Percentiles rank a stretch among this genome's conserved stretches.
These are phyloP conservation scores for Fonsecaea erecta DNA, from an alignment of 2,329 filamentous ascomycete species.

Conservation along the genomic window DNA sequence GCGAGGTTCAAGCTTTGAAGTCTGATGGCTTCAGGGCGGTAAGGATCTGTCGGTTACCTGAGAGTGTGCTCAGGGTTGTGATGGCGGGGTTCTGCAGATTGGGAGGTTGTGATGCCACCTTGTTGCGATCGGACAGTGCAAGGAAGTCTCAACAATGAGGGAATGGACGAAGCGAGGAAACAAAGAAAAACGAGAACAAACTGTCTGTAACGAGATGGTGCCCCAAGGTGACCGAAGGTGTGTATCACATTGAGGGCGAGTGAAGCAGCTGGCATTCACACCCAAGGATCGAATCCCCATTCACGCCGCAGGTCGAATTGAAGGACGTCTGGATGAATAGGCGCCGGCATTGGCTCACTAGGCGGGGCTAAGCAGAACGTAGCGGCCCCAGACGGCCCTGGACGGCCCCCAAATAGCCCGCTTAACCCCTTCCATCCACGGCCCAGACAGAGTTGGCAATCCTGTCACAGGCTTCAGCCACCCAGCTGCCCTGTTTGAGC, in stretches of 20 bases:
- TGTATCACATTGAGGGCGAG: constrained; percentile 12
- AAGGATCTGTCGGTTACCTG: not conserved
- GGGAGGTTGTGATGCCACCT: constrained; percentile 18
- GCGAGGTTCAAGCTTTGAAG: constrained; percentile 14
- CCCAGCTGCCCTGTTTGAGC: constrained; percentile 11
- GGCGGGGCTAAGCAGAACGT: constrained; percentile 13
- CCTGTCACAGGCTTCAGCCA: constrained; percentile 19
- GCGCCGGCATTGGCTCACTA: constrained; percentile 26
- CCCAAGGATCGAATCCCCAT: constrained; percentile 20
- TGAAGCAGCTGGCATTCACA: constrained; percentile 21
- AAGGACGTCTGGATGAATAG: constrained; percentile 30
- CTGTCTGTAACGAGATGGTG: constrained; percentile 10
- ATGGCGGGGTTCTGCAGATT: constrained; percentile 17
- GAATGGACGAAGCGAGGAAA: constrained; percentile 4
- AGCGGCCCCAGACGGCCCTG: not conserved
- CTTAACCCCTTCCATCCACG: constrained; percentile 16
- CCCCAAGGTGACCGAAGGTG: constrained; percentile 12
- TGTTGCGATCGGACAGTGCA: constrained; percentile 6
- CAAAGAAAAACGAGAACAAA: constrained; percentile 5
- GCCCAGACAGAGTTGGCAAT: constrained; percentile 14
- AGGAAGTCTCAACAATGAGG: constrained; percentile 12
- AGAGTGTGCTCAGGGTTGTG: not conserved
- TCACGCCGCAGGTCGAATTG: constrained; percentile 32
- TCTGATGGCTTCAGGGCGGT: constrained; percentile 19
- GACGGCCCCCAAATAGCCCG: not conserved